phyloP scores from a whole-genome alignment of 108 stramenopile genomes.

The Skeletonema grethae region DNA sequence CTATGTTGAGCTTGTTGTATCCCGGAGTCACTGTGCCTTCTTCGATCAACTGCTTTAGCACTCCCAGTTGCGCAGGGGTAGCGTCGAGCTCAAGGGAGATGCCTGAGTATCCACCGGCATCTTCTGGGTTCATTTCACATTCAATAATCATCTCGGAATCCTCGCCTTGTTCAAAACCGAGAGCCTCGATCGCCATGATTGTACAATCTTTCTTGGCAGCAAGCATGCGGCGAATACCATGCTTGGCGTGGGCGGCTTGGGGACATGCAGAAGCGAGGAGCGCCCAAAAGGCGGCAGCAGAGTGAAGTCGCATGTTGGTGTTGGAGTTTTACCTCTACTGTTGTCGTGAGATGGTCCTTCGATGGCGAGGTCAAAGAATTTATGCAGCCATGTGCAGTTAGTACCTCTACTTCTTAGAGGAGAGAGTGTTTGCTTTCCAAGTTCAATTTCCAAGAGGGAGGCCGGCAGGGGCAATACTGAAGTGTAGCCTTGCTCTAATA shows the following conservation, averaged over 20 bases:
- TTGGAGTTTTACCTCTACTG: neutral
- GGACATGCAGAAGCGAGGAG: neutral
- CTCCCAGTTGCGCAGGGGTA: neutral
- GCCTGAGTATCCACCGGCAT: neutral
- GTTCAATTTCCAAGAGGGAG: too few species aligned
- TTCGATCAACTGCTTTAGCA: neutral
- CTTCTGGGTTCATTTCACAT: neutral
- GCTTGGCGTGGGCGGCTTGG: neutral
- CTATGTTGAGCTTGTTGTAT: neutral
- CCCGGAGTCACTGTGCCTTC: neutral
- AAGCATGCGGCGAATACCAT: neutral
- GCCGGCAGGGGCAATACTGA: too few species aligned
- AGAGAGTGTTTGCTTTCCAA: too few species aligned
- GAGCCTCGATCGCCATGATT: neutral
- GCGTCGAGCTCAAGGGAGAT: neutral
- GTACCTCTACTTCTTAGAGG: too few species aligned
- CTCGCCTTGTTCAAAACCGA: neutral
- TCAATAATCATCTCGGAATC: neutral
- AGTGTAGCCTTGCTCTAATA: too few species aligned
- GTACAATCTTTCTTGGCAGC: neutral
- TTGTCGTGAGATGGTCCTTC: too few species aligned
- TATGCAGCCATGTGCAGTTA: too few species aligned
- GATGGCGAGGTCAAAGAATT: too few species aligned
- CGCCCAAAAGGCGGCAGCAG: neutral
- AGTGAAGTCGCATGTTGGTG: neutral